These are phyloP conservation scores for Stephanodiscus minutulus DNA, from an alignment of 108 stramenopile species.

Conservation along the genomic window DNA sequence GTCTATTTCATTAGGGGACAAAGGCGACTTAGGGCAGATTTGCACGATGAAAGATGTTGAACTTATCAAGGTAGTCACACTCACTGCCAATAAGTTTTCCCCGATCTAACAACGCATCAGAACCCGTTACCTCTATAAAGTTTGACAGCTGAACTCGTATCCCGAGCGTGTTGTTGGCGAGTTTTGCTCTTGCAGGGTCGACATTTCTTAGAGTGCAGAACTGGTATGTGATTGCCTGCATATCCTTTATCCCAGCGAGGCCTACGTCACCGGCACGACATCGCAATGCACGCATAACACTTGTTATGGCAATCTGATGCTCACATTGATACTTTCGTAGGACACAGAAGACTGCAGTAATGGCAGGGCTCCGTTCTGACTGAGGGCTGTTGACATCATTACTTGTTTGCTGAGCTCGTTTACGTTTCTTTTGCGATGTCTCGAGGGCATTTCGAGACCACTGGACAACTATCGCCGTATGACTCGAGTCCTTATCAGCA, in stretches of 20 bases:
- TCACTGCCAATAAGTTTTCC: slow-evolving; percentile 61
- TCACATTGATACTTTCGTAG: slow-evolving; percentile 74
- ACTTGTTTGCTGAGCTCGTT: slow-evolving; percentile 15
- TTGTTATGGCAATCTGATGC: slow-evolving; percentile 66
- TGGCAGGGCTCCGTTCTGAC: neutral
- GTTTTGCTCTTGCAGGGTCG: slow-evolving; percentile 21
- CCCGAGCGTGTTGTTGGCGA: slow-evolving; percentile 30
- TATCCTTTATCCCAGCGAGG: slow-evolving; percentile 84
- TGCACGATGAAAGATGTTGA: neutral
- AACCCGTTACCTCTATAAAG: slow-evolving; percentile 9
- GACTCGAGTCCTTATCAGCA: slow-evolving; percentile 12
- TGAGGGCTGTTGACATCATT: neutral
- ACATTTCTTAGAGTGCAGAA: slow-evolving; percentile 75
- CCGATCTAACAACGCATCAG: slow-evolving; percentile 59
- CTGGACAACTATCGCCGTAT: slow-evolving; percentile 49
- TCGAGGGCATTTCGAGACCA: slow-evolving; percentile 51
- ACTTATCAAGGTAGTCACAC: neutral
- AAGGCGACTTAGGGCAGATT: neutral
- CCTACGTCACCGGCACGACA: slow-evolving; percentile 78
- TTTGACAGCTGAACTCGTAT: slow-evolving; percentile 36
- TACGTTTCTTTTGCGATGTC: slow-evolving; percentile 45
- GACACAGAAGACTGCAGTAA: slow-evolving; percentile 58
- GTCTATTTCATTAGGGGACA: slow-evolving; percentile 18
- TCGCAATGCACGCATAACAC: slow-evolving; percentile 46
- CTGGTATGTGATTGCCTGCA: slow-evolving; percentile 85